Conservation (phyloP, 441 rosid genomes). For the Erodium chrysanthum region DNA sequence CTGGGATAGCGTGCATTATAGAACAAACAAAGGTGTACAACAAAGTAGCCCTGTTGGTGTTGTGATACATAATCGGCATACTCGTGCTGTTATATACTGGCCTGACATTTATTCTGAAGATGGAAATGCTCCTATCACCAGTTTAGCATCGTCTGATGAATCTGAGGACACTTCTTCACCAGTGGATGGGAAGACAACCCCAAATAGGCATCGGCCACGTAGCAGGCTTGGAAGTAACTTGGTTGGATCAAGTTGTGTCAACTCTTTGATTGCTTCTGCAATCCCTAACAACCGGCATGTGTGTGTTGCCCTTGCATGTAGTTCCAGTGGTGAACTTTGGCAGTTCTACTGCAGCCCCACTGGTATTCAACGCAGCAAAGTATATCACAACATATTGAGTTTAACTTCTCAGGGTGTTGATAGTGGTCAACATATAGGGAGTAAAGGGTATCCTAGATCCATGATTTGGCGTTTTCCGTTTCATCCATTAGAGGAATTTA, state of each 20-base stretch:
- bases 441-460: slow-evolving; percentile 78
- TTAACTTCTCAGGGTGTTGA: slow-evolving; percentile 32
- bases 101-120: slow-evolving; percentile 47
- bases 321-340: slow-evolving; percentile 71
- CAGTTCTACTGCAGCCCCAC: slow-evolving; percentile 56
- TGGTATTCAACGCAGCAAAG: slow-evolving; percentile 34
- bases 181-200: slow-evolving; percentile 25
- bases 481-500: slow-evolving; percentile 31
- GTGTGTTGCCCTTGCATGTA: slow-evolving; percentile 63
- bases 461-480: slow-evolving; percentile 50
- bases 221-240: slow-evolving; percentile 30
- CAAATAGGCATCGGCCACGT: slow-evolving; percentile 26
- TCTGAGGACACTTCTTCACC: slow-evolving; percentile 33
- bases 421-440: slow-evolving; percentile 26
- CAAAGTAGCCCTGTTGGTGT: slow-evolving; percentile 40
- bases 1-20: slow-evolving; percentile 38
- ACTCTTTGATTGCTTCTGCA: slow-evolving; percentile 59
- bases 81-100: slow-evolving; percentile 59
- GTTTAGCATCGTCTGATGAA: slow-evolving; percentile 37
- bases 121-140: slow-evolving; percentile 35
- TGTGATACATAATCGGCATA: slow-evolving; percentile 53
- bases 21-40: slow-evolving; percentile 28
- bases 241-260: slow-evolving; percentile 31
- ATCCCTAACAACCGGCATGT: slow-evolving; percentile 27
- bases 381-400: slow-evolving; percentile 26